Conservation (phyloP, 2,329 filamentous ascomycete species). For the Xylaria multiplex region DNA sequence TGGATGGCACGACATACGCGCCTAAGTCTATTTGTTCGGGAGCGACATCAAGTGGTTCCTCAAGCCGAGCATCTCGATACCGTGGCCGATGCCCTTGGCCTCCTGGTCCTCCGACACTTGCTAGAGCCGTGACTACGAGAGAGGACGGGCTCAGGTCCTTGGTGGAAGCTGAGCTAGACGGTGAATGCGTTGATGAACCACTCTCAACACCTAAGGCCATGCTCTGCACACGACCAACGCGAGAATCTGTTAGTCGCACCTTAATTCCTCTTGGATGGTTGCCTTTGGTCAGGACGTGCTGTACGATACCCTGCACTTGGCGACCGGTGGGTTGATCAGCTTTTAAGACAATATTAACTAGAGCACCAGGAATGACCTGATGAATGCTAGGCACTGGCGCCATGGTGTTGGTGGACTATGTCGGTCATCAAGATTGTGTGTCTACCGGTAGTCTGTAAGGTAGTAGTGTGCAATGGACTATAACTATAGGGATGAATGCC, state of each 20-base stretch:
- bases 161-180: conserved; percentile 30
- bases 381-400: conserved; percentile 56
- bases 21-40: conserved; percentile 59
- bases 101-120: conserved; percentile 27
- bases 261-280: conserved; percentile 84
- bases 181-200: conserved; percentile 16
- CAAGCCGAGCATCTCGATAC: conserved; percentile 49
- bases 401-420: conserved; percentile 16
- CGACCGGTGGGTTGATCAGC: conserved; percentile 78
- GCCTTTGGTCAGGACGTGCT: conserved; percentile 74
- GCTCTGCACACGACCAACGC: conserved; percentile 78
- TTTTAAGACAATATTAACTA: conserved; percentile 79
- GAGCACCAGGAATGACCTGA: conserved; percentile 68
- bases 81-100: conserved; percentile 43
- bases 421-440: not conserved
- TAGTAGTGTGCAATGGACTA: not conserved
- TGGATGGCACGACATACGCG: conserved; percentile 59
- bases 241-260: conserved; percentile 75
- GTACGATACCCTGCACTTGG: conserved; percentile 73
- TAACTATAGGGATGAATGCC: not conserved
- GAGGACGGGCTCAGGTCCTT: conserved; percentile 19
- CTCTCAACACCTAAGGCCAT: conserved; percentile 53
- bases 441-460: not conserved
- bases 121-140: conserved; percentile 8
- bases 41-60: conserved; percentile 52